Conservation (phyloP, 2,329 filamentous ascomycete species). For the Cladosporium oxysporum region DNA sequence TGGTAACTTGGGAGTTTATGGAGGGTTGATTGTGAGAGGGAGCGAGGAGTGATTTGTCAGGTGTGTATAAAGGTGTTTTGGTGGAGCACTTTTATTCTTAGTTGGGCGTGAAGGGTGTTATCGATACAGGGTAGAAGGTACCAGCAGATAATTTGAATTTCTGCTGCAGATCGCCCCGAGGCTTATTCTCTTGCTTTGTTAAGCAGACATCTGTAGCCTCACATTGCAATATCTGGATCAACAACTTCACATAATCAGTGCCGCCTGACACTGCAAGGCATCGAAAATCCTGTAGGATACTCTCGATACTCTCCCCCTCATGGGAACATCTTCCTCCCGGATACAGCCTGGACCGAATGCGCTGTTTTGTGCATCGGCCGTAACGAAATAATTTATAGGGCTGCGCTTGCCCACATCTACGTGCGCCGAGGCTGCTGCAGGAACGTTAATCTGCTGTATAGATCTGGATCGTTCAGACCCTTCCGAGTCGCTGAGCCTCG, state of each 20-base stretch:
- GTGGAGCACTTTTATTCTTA: not conserved
- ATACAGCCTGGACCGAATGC: not conserved
- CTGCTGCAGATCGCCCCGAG: not conserved
- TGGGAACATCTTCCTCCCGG: not conserved
- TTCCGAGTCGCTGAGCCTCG: not conserved
- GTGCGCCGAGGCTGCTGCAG: not conserved
- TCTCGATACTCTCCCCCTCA: not conserved
- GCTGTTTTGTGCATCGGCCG: not conserved
- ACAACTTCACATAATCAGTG: not conserved
- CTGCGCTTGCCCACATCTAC: not conserved
- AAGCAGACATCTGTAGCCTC: not conserved
- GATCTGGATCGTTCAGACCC: not conserved
- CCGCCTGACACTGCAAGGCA: not conserved
- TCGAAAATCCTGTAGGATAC: not conserved
- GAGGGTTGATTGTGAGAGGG: not conserved
- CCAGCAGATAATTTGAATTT: conserved; percentile 1
- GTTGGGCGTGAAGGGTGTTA: not conserved
- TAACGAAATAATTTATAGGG: not conserved
- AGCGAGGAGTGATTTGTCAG: conserved; percentile 14
- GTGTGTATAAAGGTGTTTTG: not conserved
- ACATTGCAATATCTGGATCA: not conserved
- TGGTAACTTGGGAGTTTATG: conserved; percentile 26
- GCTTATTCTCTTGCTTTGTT: conserved; percentile 1
- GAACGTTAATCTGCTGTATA: not conserved
- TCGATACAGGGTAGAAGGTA: conserved; percentile 6